Evolutionary conservation across 306 rosid species (phyloP).

Genomic region (Vachellia collinsii): DNA sequence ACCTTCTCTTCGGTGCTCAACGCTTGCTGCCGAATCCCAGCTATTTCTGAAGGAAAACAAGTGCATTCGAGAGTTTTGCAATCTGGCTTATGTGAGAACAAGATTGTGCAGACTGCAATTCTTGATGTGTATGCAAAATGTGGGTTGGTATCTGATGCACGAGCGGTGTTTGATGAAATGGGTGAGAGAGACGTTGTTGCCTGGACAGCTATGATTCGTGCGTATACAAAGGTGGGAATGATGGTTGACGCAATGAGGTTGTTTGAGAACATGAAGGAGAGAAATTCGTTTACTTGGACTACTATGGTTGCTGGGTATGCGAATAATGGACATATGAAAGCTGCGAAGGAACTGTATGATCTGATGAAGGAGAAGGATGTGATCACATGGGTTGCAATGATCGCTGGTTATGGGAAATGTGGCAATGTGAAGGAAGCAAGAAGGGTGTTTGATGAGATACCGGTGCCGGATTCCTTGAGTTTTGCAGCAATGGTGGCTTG

Average conservation of each 20-base stretch:
- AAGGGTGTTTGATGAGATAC: conserved; percentile 54
- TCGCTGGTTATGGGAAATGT: conserved; percentile 74
- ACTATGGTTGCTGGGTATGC: conserved; percentile 85
- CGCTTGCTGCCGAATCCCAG: conserved; percentile 60
- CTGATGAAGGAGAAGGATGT: conserved; percentile 49
- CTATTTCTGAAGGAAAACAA: conserved; percentile 55
- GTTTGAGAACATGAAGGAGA: conserved; percentile 64
- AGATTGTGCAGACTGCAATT: conserved; percentile 61
- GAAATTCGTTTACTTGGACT: conserved; percentile 59
- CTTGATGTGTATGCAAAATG: conserved; percentile 77
- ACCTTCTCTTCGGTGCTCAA: conserved; percentile 71
- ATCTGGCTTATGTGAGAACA: conserved; percentile 58
- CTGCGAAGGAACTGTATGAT: conserved; percentile 63
- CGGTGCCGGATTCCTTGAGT: conserved; percentile 40
- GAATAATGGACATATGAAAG: conserved; percentile 60
- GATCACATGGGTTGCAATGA: conserved; percentile 62
- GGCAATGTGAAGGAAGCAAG: conserved; percentile 56
- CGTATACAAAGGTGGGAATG: conserved; percentile 63
- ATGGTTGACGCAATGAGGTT: conserved; percentile 64
- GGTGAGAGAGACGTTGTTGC: conserved; percentile 64
- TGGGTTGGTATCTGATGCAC: conserved; percentile 56
- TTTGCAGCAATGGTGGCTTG: conserved; percentile 83
- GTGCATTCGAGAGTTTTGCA: conserved; percentile 52
- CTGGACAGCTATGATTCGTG: conserved; percentile 76
- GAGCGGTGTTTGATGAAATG: conserved; percentile 58